Conservation (phyloP, 2,329 filamentous ascomycete species). For the Emergomyces orientalis region DNA sequence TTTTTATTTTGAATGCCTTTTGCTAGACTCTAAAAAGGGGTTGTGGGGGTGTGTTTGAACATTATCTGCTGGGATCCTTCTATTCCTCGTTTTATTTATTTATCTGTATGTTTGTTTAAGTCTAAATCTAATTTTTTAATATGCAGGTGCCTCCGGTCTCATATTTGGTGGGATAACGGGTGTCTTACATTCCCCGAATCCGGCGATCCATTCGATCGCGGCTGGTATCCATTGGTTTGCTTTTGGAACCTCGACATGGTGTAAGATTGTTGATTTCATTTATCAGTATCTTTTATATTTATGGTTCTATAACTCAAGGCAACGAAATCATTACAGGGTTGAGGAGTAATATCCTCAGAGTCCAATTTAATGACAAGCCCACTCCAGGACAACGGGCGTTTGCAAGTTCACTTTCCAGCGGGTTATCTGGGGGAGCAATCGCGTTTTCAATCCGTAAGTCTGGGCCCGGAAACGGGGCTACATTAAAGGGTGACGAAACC, state of each 20-base stretch:
- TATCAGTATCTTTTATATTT: neutral
- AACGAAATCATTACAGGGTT: slow-evolving; percentile 25
- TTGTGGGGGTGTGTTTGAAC: no score
- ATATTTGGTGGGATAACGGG: slow-evolving; percentile 60
- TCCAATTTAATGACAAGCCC: slow-evolving; percentile 44
- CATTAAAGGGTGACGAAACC: neutral
- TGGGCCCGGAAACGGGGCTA: neutral
- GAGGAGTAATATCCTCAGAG: slow-evolving; percentile 38
- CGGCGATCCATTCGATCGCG: slow-evolving; percentile 58
- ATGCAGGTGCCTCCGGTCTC: slow-evolving; percentile 50
- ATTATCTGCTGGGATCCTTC: neutral
- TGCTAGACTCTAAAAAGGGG: neutral
- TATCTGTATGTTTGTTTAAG: neutral
- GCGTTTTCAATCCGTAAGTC: slow-evolving; percentile 47
- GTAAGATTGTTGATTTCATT: slow-evolving; percentile 38
- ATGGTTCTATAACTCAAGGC: neutral
- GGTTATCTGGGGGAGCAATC: slow-evolving; percentile 50
- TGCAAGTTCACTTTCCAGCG: slow-evolving; percentile 62
- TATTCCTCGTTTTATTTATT: neutral
- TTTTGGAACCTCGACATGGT: slow-evolving; percentile 67
- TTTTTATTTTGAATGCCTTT: neutral
- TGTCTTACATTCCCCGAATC: slow-evolving; percentile 58
- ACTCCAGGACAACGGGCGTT: slow-evolving; percentile 51
- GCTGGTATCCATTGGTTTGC: slow-evolving; percentile 74
- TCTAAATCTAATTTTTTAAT: neutral